Evolutionary conservation across 148 eudicot genomes (phyloP), one percentile per base, ranked within the genome.

Genomic region (Drosera capensis): DNA sequence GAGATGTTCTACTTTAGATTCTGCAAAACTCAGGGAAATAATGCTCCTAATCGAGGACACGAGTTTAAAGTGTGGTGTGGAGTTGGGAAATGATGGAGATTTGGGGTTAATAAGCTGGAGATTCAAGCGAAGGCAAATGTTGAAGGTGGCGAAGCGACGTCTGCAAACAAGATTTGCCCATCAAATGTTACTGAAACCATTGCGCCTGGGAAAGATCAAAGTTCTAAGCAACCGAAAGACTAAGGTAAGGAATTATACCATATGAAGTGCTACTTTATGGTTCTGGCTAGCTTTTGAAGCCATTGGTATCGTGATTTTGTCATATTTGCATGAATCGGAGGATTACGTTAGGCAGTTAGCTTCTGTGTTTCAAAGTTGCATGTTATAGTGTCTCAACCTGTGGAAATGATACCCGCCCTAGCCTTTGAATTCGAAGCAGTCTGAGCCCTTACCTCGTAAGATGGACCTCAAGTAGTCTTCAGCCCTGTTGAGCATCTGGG

Each of bases 131-230:
- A 78, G 35, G 60, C 48, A 2, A 66, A 58, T 43, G 34, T 42
- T 4, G 57, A 56, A 54, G 66, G 43, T n/a, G 87, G 77, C 57
- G 71, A 64, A 25, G 77, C 84, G 36, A 58, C 73, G 37, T 23
- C 71, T 69, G 84, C 68, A 47, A 82, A 78, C 55, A 79, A 86
- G 96, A 38, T 77, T 67, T 94, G 96, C 20, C 77, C 82, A 24
- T 66, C 87, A 4, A 9, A 78, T 68, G 87, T 93, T 1, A 76
- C 80, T 71, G 97, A 90, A 55, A 95, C 93, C 49, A 84, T 75
- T 70, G 82, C 80, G 28, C 97, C 95, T 12, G 72, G 68, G 43
- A 70, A 50, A 25, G 78, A 73, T 56, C 71, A 29, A 36, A 56
- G 22, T 13, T 19, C 38, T 18, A 63, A 68, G 52, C 54, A 71